Evolutionary conservation across 768 basidiomycete species (phyloP).

Genomic region (Termitomyces sp.): DNA sequence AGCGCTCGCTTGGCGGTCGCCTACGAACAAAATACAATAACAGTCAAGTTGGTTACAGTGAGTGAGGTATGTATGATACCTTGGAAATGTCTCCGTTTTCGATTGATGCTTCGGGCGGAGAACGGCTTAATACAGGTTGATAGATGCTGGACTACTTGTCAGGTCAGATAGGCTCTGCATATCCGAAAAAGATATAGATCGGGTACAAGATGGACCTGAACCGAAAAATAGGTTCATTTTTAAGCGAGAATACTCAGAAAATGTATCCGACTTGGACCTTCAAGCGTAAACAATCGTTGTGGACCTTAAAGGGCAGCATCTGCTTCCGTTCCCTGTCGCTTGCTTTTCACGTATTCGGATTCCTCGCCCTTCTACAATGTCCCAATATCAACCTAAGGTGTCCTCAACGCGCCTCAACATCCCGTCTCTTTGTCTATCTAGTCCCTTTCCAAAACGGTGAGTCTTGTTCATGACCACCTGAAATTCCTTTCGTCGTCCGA

Average conservation of each 20-base stretch:
- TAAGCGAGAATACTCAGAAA: slow-evolving; percentile 5
- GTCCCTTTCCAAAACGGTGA: background rate
- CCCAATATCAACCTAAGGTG: background rate
- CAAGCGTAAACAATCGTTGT: slow-evolving; percentile 8
- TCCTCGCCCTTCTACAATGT: background rate
- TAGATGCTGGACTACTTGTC: background rate
- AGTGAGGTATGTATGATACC: background rate
- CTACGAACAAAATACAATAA: slow-evolving; percentile 8
- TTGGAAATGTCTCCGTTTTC: background rate
- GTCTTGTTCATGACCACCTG: background rate
- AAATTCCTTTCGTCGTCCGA: background rate
- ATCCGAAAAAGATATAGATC: background rate
- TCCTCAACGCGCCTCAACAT: background rate
- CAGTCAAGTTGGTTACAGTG: background rate
- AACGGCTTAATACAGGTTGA: too few species aligned
- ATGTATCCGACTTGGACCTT: slow-evolving; percentile 7
- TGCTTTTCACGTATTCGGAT: background rate
- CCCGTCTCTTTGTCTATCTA: background rate
- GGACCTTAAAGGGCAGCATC: slow-evolving; percentile 4
- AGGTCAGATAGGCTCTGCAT: background rate
- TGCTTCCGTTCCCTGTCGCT: background rate
- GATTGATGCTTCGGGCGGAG: background rate
- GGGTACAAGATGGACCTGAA: background rate
- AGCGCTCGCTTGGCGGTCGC: slow-evolving; percentile 4
- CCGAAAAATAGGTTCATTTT: slow-evolving; percentile 1